A percentile compares a stretch with the other conserved stretches of the same genome.
phyloP scores from a whole-genome alignment of 139 green algal genomes.

The Ostreobium quekettii region DNA sequence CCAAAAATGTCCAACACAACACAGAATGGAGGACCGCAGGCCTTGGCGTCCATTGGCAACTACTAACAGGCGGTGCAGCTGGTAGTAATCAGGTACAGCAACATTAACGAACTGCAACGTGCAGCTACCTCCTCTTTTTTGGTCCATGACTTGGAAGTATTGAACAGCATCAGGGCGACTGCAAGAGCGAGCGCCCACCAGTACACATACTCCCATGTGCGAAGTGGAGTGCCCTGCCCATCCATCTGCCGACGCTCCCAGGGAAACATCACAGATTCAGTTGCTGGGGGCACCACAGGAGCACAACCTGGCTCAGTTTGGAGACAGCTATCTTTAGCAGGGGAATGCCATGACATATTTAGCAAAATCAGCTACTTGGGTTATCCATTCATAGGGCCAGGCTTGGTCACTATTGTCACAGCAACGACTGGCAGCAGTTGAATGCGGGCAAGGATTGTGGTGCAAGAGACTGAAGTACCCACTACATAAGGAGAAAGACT shows the following conservation, averaged over 20 bases:
- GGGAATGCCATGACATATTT: too few relatives aligned
- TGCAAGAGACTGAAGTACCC: too few relatives aligned
- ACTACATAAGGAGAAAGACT: too few relatives aligned
- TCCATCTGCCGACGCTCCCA: constrained; percentile 25
- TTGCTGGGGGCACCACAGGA: too few relatives aligned
- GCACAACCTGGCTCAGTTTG: too few relatives aligned
- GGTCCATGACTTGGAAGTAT: constrained; percentile 23
- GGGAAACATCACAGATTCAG: constrained; percentile 18
- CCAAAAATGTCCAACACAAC: constrained; percentile 15
- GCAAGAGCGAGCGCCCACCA: constrained; percentile 60
- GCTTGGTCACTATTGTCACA: too few relatives aligned
- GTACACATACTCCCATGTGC: constrained; percentile 62
- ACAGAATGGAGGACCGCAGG: background rate
- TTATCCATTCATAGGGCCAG: too few relatives aligned
- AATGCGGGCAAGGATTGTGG: too few relatives aligned
- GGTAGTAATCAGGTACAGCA: background rate
- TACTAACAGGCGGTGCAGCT: background rate
- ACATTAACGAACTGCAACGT: background rate
- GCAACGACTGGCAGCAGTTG: too few relatives aligned
- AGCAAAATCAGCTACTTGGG: too few relatives aligned
- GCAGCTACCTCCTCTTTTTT: background rate
- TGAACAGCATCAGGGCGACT: constrained; percentile 41
- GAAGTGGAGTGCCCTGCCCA: constrained; percentile 36
- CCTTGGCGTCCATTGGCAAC: too few relatives aligned
- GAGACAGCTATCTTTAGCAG: too few relatives aligned